Evolutionary conservation across 495 filamentous ascomycete genomes (phyloP), one percentile per base, ranked within the genome.

Genomic region (Daldinia loculata): DNA sequence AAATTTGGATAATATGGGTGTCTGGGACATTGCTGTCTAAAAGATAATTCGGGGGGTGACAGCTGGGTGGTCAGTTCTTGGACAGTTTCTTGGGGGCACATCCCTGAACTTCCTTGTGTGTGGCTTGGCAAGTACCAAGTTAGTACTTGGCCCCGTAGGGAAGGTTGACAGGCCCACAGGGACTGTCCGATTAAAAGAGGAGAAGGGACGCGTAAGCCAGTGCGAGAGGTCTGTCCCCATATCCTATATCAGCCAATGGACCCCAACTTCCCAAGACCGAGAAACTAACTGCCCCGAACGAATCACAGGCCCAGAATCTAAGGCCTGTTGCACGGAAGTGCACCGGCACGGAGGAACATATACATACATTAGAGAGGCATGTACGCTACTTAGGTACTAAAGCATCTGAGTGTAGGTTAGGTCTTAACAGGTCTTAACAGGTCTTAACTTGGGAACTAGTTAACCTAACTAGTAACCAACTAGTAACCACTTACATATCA

Each of bases 141-240:
- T 12, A 24, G 19, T 24, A 12, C 24, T 24, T 48, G 75, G 72
- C 69, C 72, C 67, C 64, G 77, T 72, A 72, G 66, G 74, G 66
- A 69, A 58, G 58, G 56, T 65, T 69, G 53, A 59, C 74, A 76
- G n/a, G n/a, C n/a, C n/a, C n/a, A n/a, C n/a, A n/a, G 71, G 76
- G 76, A 67, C 45, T 66, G 56, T 71, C 19, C 66, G 63, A 75
- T 70, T 66, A 64, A 72, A 72, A 66, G 68, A 72, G 74, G 72
- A 74, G 76, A 72, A 56, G 63, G 81, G 79, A 77, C 79, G 81
- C 80, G 81, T 81, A 78, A 81, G 77, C 79, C 72, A 75, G 75
- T 63, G 71, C 45, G 62, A 11, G 68, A 63, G 52, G 66, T 70
- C n/a, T 52, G 50, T 73, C 41, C 58, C 71, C 55, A 63, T 67